Base-by-base conservation (phyloP, 345 rosid species). In the Eutrema heterophyllum region DNA sequence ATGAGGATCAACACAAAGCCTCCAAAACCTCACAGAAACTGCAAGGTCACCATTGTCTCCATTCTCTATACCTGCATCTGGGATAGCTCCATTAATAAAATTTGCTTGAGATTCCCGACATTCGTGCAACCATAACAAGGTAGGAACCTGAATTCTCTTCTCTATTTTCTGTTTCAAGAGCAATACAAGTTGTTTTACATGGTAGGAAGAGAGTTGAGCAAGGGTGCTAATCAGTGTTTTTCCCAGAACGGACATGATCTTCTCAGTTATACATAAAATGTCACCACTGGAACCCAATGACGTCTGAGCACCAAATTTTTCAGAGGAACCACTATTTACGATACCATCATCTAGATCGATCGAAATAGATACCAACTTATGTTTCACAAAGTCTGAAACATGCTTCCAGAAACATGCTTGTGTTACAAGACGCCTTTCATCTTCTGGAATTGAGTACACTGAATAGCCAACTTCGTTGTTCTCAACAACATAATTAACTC, bases 321-420 rank as follows among this genome's bases (percentile, higher is more conserved):
- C 75, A 49, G 35, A 46, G 62, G 83, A 58, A 67, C 75, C 50
- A 70, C 76, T 75, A 52, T 82, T 76, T 60, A 75, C 71, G 58
- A 64, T 62, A 75, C 55, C 36, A 38, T 83, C 86, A 73, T 82
- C 83, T 73, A 68, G 80, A 40, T 73, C 67, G 69, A 78, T 51
- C 48, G 80, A 84, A 18, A 70, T 27, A 35, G 71, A 76, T 68
- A 70, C 75, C 79, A 90, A 77, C 79, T 89, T 88, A 80, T 81
- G 86, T 60, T 84, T 81, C 82, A 75, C 71, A 59, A 93, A 84
- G 68, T 82, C 86, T 60, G 70, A 82, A 74, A 90, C 74, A 76
- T 89, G 96, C 78, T 81, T 86, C 97, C 98, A 93, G 73, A 89
- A 71, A 80, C 91, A 87, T 64, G 75, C 81, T 64, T 87, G 91